Percentiles rank a stretch among this genome's conserved stretches.
These are phyloP conservation scores for Helminthosporium solani DNA, from an alignment of 2,329 filamentous ascomycete genomes.

Conservation along the genomic window DNA sequence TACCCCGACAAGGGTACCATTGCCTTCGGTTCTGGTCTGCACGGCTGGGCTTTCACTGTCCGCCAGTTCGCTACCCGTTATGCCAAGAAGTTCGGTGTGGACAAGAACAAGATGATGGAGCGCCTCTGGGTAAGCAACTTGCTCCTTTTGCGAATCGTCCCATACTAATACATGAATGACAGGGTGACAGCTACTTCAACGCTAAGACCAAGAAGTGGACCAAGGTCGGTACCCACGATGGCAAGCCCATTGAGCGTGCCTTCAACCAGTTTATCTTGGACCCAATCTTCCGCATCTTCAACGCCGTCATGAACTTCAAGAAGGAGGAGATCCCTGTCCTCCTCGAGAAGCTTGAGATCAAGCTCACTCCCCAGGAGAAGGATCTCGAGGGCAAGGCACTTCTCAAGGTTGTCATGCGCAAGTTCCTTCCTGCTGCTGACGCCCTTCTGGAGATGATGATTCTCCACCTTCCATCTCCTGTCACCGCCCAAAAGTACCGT, in stretches of 20 bases:
- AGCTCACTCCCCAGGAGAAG: constrained; percentile 82
- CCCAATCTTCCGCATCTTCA: constrained; percentile 99
- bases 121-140: constrained; percentile 80
- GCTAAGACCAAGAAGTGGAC: constrained; percentile 99
- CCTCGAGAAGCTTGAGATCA: constrained; percentile 91
- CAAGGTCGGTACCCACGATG: constrained; percentile 78
- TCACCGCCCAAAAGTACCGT: constrained; percentile 96
- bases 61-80: constrained; percentile 95
- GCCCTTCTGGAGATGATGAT: constrained; percentile 99
- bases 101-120: constrained; percentile 99
- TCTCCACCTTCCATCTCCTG: constrained; percentile 94
- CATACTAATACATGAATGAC: constrained; percentile 24
- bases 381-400: constrained; percentile 96
- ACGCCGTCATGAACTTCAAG: constrained; percentile 97
- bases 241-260: constrained; percentile 90
- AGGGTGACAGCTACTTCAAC: constrained; percentile 99
- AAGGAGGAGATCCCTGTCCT: constrained; percentile 84
- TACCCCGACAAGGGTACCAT: constrained; percentile 97
- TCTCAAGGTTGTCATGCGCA: constrained; percentile 97
- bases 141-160: neutral
- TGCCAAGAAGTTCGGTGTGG: constrained; percentile 99
- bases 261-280: constrained; percentile 99
- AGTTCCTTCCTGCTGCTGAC: constrained; percentile 97
- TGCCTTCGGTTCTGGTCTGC: constrained; percentile 98
- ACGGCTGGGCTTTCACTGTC: constrained; percentile 99